Evolutionary conservation across 805 yeast species (phyloP).

Genomic region (Candida ulmi): DNA sequence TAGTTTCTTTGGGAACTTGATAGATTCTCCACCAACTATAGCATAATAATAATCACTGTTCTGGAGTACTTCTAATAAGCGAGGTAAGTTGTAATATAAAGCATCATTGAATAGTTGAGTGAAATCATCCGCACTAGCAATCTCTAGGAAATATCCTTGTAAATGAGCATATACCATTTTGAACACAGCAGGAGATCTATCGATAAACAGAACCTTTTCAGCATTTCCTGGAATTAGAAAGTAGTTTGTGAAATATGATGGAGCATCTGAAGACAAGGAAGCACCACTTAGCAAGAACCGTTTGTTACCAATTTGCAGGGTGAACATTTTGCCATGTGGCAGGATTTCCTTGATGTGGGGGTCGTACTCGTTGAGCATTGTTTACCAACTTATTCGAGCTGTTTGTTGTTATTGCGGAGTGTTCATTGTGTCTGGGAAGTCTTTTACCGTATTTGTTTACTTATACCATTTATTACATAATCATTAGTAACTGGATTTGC

Average conservation of each 20-base stretch:
- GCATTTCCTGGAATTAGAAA: constrained; percentile 39
- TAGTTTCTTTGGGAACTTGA: constrained; percentile 53
- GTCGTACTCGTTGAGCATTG: constrained; percentile 17
- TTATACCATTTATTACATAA: too few relatives aligned
- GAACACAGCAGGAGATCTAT: constrained; percentile 68
- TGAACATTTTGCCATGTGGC: constrained; percentile 66
- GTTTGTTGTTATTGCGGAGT: background rate
- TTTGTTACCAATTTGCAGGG: constrained; percentile 63
- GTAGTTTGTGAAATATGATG: constrained; percentile 78
- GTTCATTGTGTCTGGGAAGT: background rate
- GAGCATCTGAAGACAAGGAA: constrained; percentile 78
- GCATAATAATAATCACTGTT: constrained; percentile 52
- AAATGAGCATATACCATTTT: constrained; percentile 62
- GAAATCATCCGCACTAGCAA: constrained; percentile 56
- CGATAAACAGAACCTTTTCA: constrained; percentile 51
- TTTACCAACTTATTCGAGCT: too few relatives aligned
- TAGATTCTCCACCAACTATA: constrained; percentile 52
- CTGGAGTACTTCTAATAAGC: constrained; percentile 42
- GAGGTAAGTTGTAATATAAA: constrained; percentile 59
- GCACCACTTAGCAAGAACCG: constrained; percentile 73
- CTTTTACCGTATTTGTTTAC: too few relatives aligned
- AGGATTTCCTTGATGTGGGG: constrained; percentile 46
- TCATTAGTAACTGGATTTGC: too few relatives aligned
- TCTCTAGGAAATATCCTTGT: constrained; percentile 70
- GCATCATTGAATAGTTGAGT: constrained; percentile 66